Conservation (phyloP, 768 basidiomycete genomes). For the Rhodosporidiobolus sp. region DNA sequence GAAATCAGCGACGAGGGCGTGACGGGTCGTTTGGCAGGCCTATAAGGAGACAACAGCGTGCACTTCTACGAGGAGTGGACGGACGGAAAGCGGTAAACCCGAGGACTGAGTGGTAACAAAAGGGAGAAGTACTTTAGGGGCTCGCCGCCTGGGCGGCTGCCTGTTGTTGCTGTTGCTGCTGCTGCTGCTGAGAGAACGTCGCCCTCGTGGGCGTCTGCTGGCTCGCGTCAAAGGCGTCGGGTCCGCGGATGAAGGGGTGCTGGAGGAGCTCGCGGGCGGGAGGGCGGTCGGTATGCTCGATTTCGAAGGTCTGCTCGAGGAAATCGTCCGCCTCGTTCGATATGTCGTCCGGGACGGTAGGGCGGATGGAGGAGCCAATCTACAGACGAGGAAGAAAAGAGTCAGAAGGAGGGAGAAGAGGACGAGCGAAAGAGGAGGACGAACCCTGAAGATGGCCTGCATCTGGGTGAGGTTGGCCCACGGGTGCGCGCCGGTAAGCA, state of each 20-base stretch:
- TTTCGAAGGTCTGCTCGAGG: conserved; percentile 65
- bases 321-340: conserved; percentile 83
- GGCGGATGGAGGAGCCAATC: conserved; percentile 83
- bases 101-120: too few species aligned
- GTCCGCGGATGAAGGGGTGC: conserved; percentile 48
- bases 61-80: too few species aligned
- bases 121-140: not conserved
- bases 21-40: too few species aligned
- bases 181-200: conserved; percentile 32
- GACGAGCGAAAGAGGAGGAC: conserved; percentile 18
- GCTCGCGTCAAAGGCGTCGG: not conserved
- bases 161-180: not conserved
- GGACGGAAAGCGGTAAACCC: not conserved
- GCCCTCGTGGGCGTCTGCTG: conserved; percentile 40
- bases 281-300: conserved; percentile 51
- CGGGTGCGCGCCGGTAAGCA: conserved; percentile 93
- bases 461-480: conserved; percentile 97
- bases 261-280: conserved; percentile 48
- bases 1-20: too few species aligned
- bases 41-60: too few species aligned
- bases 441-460: conserved; percentile 97
- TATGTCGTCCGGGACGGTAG: conserved; percentile 85
- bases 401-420: not conserved
- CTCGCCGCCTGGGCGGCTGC: not conserved
- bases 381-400: conserved; percentile 45